Percentiles rank a stretch among this genome's conserved stretches.
Evolutionary conservation across 192 early-diverging fungal genomes (phyloP).

Genomic region (Podila verticillata): DNA sequence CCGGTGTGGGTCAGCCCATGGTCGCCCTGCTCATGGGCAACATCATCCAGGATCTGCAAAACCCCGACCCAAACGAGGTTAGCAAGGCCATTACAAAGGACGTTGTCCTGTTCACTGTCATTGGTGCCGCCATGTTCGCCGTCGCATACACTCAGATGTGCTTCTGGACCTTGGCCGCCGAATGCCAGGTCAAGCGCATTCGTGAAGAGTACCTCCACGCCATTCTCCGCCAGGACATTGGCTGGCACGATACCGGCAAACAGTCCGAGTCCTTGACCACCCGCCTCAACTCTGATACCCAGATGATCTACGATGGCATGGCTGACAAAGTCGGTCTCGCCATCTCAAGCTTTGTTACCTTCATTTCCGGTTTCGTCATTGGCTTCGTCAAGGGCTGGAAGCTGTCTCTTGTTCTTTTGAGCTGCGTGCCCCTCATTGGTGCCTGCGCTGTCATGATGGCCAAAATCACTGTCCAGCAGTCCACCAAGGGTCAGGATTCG

Average conservation of each 20-base stretch:
- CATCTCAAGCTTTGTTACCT: slow-evolving; percentile 74
- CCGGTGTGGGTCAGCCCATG: slow-evolving; percentile 40
- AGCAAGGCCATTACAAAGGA: background rate
- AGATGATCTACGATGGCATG: slow-evolving; percentile 91
- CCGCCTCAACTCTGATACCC: slow-evolving; percentile 87
- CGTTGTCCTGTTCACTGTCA: slow-evolving; percentile 28
- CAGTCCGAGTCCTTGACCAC: slow-evolving; percentile 86
- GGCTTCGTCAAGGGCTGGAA: slow-evolving; percentile 87
- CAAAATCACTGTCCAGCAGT: slow-evolving; percentile 57
- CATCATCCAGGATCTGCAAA: slow-evolving; percentile 1
- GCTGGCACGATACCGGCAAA: slow-evolving; percentile 86
- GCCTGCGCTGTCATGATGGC: slow-evolving; percentile 64
- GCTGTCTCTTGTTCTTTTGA: slow-evolving; percentile 83
- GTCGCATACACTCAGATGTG: slow-evolving; percentile 70
- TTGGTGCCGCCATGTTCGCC: slow-evolving; percentile 66
- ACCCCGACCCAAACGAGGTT: background rate
- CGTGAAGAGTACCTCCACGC: slow-evolving; percentile 79
- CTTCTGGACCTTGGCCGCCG: slow-evolving; percentile 69
- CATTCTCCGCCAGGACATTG: slow-evolving; percentile 87
- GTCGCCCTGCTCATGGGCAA: slow-evolving; percentile 33
- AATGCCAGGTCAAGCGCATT: slow-evolving; percentile 65
- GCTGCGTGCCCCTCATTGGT: slow-evolving; percentile 79
- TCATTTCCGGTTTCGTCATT: slow-evolving; percentile 77
- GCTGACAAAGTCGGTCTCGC: slow-evolving; percentile 84
- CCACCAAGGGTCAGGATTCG: slow-evolving; percentile 67